These are phyloP conservation scores for Aspergillus pseudotamarii DNA, from an alignment of 2,329 filamentous ascomycete species.

Conservation along the genomic window DNA sequence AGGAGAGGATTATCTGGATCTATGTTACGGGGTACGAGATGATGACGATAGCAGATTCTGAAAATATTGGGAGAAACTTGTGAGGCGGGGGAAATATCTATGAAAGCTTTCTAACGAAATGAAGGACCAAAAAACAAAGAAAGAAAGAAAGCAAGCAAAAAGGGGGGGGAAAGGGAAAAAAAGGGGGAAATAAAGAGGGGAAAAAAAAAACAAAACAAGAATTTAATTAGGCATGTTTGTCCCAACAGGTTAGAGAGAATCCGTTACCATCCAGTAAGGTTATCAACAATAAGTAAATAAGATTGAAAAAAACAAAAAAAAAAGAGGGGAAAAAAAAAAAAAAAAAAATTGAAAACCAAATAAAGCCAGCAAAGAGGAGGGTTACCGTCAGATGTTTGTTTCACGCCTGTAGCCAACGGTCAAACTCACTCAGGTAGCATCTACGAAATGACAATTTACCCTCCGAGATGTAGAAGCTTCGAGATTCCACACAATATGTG, in stretches of 20 bases:
- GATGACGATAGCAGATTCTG: neutral
- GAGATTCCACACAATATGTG: constrained; percentile 1
- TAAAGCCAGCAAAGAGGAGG: constrained; percentile 14
- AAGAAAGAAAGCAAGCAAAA: neutral
- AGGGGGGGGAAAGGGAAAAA: neutral
- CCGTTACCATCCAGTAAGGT: no score
- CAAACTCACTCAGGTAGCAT: constrained; percentile 21
- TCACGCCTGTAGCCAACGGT: neutral
- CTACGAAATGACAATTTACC: constrained; percentile 34
- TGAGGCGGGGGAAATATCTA: neutral
- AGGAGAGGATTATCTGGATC: neutral
- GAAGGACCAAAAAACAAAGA: neutral
- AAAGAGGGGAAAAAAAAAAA: no score
- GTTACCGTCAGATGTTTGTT: neutral
- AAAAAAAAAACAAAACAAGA: constrained; percentile 11
- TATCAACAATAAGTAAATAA: no score
- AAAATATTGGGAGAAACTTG: no score
- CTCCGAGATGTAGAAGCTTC: constrained; percentile 20
- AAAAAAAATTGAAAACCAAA: neutral
- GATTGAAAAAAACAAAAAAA: no score
- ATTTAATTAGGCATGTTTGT: no score
- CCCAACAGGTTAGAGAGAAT: no score
- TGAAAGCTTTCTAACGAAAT: neutral
- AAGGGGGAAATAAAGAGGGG: neutral
- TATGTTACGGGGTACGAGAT: no score